Percentiles rank a stretch among this genome's conserved stretches.
Conservation (phyloP, 176 grass and related monocot species). For the Musa schizocarpa region DNA sequence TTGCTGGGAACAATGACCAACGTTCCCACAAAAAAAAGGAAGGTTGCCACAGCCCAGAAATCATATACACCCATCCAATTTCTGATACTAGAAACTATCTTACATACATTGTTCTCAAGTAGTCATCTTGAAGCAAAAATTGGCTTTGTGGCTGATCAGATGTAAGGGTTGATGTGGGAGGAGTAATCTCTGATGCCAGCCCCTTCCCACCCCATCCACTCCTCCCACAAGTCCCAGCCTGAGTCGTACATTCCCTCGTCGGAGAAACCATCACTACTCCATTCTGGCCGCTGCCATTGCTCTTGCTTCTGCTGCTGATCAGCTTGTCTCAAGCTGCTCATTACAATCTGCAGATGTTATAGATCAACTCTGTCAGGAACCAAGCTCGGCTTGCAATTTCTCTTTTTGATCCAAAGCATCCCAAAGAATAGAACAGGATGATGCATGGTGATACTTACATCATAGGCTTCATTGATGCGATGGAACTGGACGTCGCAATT, state of each 20-base stretch:
- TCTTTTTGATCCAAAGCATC: neutral
- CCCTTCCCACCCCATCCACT: slow-evolving; percentile 30
- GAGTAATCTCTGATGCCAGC: slow-evolving; percentile 27
- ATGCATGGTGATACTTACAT: slow-evolving; percentile 17
- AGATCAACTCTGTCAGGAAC: neutral
- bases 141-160: neutral
- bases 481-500: slow-evolving; percentile 28
- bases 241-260: slow-evolving; percentile 21
- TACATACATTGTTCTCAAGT: neutral
- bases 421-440: neutral
- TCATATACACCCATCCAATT: neutral
- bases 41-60: neutral
- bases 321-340: neutral
- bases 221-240: slow-evolving; percentile 23
- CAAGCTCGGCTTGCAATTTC: neutral
- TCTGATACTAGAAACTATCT: neutral
- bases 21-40: neutral
- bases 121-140: no score
- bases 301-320: slow-evolving; percentile 9
- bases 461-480: slow-evolving; percentile 36
- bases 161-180: slow-evolving; percentile 25
- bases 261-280: neutral
- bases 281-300: neutral
- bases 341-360: slow-evolving; percentile 1
- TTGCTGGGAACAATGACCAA: neutral